Base-by-base conservation (phyloP, 208 protist species). In the Naegleria lovaniensis region DNA sequence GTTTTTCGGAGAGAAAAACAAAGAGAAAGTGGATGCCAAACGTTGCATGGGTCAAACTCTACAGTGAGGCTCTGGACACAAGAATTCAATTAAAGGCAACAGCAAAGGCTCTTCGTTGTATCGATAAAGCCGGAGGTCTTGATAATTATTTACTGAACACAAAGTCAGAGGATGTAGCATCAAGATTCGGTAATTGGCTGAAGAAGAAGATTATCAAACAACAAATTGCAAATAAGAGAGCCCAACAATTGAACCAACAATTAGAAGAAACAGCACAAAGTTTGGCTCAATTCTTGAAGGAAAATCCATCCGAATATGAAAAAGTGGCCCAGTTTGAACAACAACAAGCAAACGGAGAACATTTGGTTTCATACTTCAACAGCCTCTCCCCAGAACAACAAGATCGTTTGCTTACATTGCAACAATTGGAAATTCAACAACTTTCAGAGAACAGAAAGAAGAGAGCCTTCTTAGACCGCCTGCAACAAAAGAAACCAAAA, bases 1-100 rank as follows among this genome's bases (percentile, higher is more conserved):
- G 85, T 88, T 88, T 88, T 39, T 48, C 85, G 11, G 85, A 88
- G 22, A 88, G 33, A 33, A 88, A 88, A 58, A 88, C 85, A 38
- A 88, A 39, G 40, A 29, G 85, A 33, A 58, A 29, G 29, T 88
- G 43, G 41, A 58, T 43, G 22, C 85, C 85, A 39, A 88, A 88
- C 40, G 40, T n/a, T 22, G 41, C 51, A 6, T 51, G 19, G 41
- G 85, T 88, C 55, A 88, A 88, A 88, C 41, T 88, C 6, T 88
- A 58, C 29, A 88, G 85, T 58, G 85, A 88, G 58, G 85, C 85
- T 88, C 55, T 88, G 0, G 85, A 88, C 36, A 33, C 39, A 13
- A 88, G 85, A 88, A 38, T 88, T 29, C 39, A 58, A 88, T 48
- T 88, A 13, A 88, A 58, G 55, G 85, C 85, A 6, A 88, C 85